Conservation (phyloP, 2,329 filamentous ascomycete genomes). For the Phialocephala sp. region DNA sequence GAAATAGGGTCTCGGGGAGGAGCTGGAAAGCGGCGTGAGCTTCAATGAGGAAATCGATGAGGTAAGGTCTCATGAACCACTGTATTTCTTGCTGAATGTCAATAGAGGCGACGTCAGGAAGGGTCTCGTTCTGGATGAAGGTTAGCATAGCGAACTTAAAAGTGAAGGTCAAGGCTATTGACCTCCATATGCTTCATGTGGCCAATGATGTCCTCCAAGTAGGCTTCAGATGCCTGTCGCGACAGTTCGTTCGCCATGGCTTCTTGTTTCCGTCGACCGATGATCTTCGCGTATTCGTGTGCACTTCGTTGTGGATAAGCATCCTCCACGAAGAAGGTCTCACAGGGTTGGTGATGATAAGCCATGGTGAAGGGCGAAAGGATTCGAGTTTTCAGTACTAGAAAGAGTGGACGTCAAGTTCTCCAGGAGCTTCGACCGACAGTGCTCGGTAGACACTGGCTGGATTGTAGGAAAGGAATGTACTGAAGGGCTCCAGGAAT, state of each 20-base stretch:
- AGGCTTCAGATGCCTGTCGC: conserved; percentile 82
- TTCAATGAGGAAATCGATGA: conserved; percentile 97
- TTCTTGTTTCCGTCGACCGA: conserved; percentile 84
- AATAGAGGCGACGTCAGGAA: conserved; percentile 96
- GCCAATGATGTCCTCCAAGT: conserved; percentile 90
- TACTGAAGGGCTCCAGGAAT: conserved; percentile 35
- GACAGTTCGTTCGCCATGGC: conserved; percentile 90
- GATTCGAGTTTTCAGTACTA: conserved; percentile 15
- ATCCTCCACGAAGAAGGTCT: conserved; percentile 70
- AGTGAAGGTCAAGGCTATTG: conserved; percentile 32
- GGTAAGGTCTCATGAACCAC: conserved; percentile 99
- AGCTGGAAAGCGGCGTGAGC: conserved; percentile 94
- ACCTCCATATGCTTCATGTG: conserved; percentile 96
- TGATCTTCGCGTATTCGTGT: conserved; percentile 77
- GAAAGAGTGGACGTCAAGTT: conserved; percentile 46
- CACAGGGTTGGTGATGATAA: conserved; percentile 59
- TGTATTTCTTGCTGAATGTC: conserved; percentile 99
- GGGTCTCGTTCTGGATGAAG: conserved; percentile 71
- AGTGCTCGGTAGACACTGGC: conserved; percentile 38
- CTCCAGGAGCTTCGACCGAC: conserved; percentile 46
- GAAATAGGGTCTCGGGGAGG: conserved; percentile 91
- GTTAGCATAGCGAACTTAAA: conserved; percentile 38
- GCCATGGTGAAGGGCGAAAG: conserved; percentile 39
- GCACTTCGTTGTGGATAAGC: conserved; percentile 46
- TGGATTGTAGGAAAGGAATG: conserved; percentile 39